Conservation (phyloP, 1,139 yeast genomes). For the Citeromyces hawaiiensis region DNA sequence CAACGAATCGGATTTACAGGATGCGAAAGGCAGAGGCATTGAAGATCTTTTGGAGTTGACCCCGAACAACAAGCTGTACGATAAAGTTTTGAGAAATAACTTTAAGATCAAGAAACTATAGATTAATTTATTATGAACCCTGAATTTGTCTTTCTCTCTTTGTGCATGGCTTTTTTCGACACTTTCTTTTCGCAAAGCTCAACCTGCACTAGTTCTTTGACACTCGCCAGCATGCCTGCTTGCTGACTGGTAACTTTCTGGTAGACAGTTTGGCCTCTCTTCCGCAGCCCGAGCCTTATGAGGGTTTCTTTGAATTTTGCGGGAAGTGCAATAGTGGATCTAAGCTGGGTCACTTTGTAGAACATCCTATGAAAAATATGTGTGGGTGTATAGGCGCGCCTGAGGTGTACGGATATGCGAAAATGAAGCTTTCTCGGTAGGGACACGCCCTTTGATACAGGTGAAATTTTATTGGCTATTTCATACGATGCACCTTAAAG, state of each 20-base stretch:
- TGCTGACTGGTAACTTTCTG: slow-evolving; percentile 63
- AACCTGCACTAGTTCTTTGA: slow-evolving; percentile 83
- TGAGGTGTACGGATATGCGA: neutral
- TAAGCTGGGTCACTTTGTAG: slow-evolving; percentile 60
- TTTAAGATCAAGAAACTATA: slow-evolving; percentile 1
- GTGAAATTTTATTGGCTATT: neutral
- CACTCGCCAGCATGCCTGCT: slow-evolving; percentile 75
- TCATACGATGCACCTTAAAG: slow-evolving; percentile 28
- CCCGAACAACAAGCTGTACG: slow-evolving; percentile 3
- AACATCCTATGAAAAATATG: slow-evolving; percentile 13
- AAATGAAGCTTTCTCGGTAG: neutral
- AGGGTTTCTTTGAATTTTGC: slow-evolving; percentile 52
- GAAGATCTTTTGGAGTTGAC: neutral
- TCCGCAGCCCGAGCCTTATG: slow-evolving; percentile 60
- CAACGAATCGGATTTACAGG: slow-evolving; percentile 14
- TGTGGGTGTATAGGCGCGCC: no score
- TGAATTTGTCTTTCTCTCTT: slow-evolving; percentile 46
- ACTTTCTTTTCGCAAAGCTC: slow-evolving; percentile 50
- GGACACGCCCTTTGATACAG: neutral
- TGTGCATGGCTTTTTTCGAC: slow-evolving; percentile 35
- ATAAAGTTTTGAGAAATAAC: slow-evolving; percentile 3
- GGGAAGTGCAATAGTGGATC: slow-evolving; percentile 83
- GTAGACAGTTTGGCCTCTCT: slow-evolving; percentile 63
- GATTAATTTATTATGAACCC: slow-evolving; percentile 20
- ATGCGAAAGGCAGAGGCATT: slow-evolving; percentile 4